These are phyloP conservation scores for Entelexis sorbosivorans DNA, from an alignment of 1,139 yeast genomes.

Conservation along the genomic window DNA sequence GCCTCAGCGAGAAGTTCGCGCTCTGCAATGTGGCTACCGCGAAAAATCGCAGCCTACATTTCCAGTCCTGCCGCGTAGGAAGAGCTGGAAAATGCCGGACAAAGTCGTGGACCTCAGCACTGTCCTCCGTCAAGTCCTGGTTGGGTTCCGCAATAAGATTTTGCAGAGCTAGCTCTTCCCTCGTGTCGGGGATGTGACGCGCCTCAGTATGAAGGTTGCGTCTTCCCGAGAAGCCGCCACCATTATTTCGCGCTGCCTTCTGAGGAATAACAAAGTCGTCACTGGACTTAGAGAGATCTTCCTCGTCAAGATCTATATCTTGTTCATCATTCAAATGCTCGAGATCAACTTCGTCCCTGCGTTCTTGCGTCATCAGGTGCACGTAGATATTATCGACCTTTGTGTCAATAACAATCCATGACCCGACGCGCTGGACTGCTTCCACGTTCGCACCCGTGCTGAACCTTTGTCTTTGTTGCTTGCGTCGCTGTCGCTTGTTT, in stretches of 20 bases:
- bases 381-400: constrained; percentile 50
- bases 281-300: not conserved
- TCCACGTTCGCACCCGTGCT: not conserved
- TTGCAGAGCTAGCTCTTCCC: constrained; percentile 16
- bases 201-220: not conserved
- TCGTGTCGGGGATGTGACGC: not conserved
- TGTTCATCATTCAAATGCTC: constrained; percentile 49
- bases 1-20: constrained; percentile 27
- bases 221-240: not conserved
- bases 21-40: constrained; percentile 35
- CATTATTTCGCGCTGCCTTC: not conserved
- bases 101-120: constrained; percentile 27
- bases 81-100: constrained; percentile 27
- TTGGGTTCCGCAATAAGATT: constrained; percentile 5
- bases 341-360: constrained; percentile 56
- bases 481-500: constrained; percentile 46
- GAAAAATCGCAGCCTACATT: constrained; percentile 32
- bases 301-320: not conserved
- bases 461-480: constrained; percentile 21
- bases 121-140: constrained; percentile 10
- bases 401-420: constrained; percentile 73
- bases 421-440: constrained; percentile 20
- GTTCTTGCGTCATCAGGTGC: constrained; percentile 60
- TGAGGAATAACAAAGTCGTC: not conserved
- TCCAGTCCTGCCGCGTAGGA: constrained; percentile 31